These are phyloP conservation scores for Phanerochaete carnosa DNA, from an alignment of 768 basidiomycete species.

Conservation along the genomic window DNA sequence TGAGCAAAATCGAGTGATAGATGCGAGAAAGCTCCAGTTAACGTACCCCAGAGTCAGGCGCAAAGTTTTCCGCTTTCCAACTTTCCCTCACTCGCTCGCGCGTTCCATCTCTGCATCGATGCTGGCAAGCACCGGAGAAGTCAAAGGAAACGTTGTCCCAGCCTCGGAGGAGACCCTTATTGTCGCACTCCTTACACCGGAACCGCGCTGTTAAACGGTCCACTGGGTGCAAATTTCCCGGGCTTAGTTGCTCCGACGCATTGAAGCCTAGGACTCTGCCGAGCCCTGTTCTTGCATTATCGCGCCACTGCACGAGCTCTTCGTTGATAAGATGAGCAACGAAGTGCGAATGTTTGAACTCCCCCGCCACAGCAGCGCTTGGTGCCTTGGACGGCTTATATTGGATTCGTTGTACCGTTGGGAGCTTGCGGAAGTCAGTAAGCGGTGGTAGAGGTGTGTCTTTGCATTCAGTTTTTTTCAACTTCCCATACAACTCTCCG, in stretches of 20 bases:
- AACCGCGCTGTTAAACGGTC: constrained; percentile 60
- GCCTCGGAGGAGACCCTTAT: constrained; percentile 27
- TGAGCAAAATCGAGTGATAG: not conserved
- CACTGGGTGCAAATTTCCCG: constrained; percentile 47
- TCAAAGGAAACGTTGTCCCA: constrained; percentile 45
- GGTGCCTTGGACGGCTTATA: not conserved
- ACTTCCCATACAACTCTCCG: constrained; percentile 40
- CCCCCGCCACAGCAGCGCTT: constrained; percentile 1
- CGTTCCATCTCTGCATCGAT: constrained; percentile 41
- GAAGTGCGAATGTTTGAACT: constrained; percentile 20
- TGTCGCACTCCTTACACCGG: constrained; percentile 50
- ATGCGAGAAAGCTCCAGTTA: not conserved
- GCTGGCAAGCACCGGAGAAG: constrained; percentile 56
- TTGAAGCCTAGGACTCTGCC: constrained; percentile 45
- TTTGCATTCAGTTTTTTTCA: constrained; percentile 28
- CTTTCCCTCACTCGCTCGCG: constrained; percentile 25
- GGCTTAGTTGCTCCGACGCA: constrained; percentile 49
- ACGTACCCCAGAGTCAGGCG: constrained; percentile 55
- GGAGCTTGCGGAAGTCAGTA: constrained; percentile 12
- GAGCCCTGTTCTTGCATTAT: constrained; percentile 40
- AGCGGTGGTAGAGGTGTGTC: constrained; percentile 6
- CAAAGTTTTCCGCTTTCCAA: constrained; percentile 53
- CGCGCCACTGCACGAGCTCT: constrained; percentile 49
- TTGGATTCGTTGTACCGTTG: constrained; percentile 7
- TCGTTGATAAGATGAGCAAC: constrained; percentile 35